A percentile compares a stretch with the other conserved stretches of the same genome.
Conservation (phyloP, 1,139 yeast genomes). For the Geotrichum cucujoidarum region DNA sequence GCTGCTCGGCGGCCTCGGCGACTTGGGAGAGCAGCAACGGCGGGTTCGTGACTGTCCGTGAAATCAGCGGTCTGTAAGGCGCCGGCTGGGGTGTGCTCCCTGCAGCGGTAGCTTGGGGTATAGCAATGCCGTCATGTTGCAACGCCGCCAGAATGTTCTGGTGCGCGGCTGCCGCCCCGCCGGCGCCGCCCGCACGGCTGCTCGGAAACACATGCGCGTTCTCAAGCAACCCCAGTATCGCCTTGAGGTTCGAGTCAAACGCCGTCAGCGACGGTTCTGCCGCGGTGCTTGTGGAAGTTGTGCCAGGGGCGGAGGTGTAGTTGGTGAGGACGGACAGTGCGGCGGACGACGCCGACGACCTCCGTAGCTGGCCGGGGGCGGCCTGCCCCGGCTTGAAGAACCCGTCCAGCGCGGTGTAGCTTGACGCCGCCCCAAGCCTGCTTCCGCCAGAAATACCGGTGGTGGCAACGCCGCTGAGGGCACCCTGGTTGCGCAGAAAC, state of each 20-base stretch:
- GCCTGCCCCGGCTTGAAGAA: constrained; percentile 13
- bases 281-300: too few relatives aligned
- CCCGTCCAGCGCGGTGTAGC: constrained; percentile 19
- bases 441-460: constrained; percentile 17
- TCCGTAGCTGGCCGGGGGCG: constrained; percentile 17
- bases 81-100: background rate
- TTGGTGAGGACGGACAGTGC: constrained; percentile 30
- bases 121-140: constrained; percentile 4
- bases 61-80: constrained; percentile 8
- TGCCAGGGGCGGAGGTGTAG: constrained; percentile 22
- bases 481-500: constrained; percentile 55
- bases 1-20: background rate
- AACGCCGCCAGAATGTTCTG: constrained; percentile 13
- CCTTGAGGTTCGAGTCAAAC: constrained; percentile 24
- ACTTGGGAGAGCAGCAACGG: constrained; percentile 11
- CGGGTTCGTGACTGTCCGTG: constrained; percentile 15
- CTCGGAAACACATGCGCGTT: constrained; percentile 23
- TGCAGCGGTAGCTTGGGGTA: background rate
- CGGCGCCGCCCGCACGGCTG: background rate
- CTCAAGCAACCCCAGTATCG: constrained; percentile 24
- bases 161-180: background rate
- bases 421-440: constrained; percentile 18
- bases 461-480: too few relatives aligned
- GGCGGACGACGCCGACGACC: constrained; percentile 30
- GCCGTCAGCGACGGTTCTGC: constrained; percentile 20